A percentile compares a stretch with the other conserved stretches of the same genome.
Evolutionary conservation across 2,329 filamentous ascomycete genomes (phyloP).

Genomic region (Pestalotiopsis sp.): DNA sequence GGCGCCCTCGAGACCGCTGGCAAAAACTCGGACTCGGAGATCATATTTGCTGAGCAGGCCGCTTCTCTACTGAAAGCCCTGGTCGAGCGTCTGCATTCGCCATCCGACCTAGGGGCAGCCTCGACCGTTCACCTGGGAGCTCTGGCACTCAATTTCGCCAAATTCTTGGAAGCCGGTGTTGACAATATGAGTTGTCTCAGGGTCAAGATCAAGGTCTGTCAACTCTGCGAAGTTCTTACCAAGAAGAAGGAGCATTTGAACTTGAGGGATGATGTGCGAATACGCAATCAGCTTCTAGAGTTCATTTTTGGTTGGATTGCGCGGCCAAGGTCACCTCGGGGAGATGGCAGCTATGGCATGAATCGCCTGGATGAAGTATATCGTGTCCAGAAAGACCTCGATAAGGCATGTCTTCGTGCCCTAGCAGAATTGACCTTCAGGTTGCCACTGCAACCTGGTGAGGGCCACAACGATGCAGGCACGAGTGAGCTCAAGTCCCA

Average conservation of each 20-base stretch:
- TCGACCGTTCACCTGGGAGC: constrained; percentile 66
- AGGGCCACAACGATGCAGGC: constrained; percentile 66
- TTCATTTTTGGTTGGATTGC: constrained; percentile 71
- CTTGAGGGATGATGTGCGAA: constrained; percentile 67
- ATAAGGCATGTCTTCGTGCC: constrained; percentile 65
- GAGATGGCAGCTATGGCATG: constrained; percentile 38
- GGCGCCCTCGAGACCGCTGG: constrained; percentile 53
- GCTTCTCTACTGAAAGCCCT: constrained; percentile 64
- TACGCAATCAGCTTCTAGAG: constrained; percentile 68
- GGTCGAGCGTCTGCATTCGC: constrained; percentile 65
- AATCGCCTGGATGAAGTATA: constrained; percentile 56
- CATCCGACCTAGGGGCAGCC: constrained; percentile 62
- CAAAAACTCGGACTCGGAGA: constrained; percentile 59
- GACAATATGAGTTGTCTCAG: constrained; percentile 59
- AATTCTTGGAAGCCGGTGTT: constrained; percentile 61
- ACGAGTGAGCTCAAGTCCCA: constrained; percentile 70
- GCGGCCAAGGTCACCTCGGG: constrained; percentile 54
- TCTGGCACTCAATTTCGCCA: constrained; percentile 66
- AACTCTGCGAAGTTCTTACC: constrained; percentile 65
- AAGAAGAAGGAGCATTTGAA: constrained; percentile 70
- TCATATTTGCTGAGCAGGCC: constrained; percentile 69
- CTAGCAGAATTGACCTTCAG: constrained; percentile 69
- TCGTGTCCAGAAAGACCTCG: constrained; percentile 65
- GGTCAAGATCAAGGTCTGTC: constrained; percentile 71
- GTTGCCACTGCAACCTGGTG: constrained; percentile 65